Percentiles rank a stretch among this genome's conserved stretches.
These are phyloP conservation scores for Tephrocybe sp. DNA, from an alignment of 768 basidiomycete genomes.

Conservation along the genomic window DNA sequence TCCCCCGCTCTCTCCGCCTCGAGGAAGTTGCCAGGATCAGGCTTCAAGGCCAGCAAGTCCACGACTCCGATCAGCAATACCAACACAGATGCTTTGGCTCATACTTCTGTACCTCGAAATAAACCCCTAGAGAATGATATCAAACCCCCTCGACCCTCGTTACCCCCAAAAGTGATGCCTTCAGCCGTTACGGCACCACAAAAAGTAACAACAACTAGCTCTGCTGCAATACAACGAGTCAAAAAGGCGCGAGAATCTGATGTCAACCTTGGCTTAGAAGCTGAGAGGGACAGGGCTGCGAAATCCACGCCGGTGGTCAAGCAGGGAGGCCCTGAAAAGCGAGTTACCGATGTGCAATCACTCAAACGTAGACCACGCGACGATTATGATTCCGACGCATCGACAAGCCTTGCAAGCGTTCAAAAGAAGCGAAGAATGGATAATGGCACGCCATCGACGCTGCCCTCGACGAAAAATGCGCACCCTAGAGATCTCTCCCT, in stretches of 20 bases:
- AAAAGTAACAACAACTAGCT: conserved; percentile 23
- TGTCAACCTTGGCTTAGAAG: conserved; percentile 16
- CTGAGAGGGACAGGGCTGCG: conserved; percentile 21
- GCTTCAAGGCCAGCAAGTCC: conserved; percentile 39
- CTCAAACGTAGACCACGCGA: conserved; percentile 46
- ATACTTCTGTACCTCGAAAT: conserved; percentile 9
- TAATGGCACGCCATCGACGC: conserved; percentile 19
- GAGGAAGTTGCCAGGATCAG: conserved; percentile 47
- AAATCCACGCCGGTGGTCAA: conserved; percentile 7
- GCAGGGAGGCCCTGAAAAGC: conserved; percentile 7
- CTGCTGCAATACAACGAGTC: conserved; percentile 12
- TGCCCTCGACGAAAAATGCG: conserved; percentile 16
- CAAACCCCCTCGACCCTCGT: conserved; percentile 22
- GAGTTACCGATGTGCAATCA: conserved; percentile 17
- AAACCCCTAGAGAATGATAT: conserved; percentile 18
- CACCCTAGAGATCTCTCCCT: conserved; percentile 25
- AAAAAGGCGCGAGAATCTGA: conserved; percentile 17
- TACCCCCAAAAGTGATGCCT: conserved; percentile 33
- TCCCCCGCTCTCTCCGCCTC: conserved; percentile 17
- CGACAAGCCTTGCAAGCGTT: conserved; percentile 12
- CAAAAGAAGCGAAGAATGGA: conserved; percentile 46
- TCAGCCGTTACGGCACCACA: conserved; percentile 20
- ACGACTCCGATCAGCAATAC: conserved; percentile 18
- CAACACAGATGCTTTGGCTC: conserved; percentile 2
- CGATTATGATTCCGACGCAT: conserved; percentile 27